Percentiles rank a stretch among this genome's conserved stretches.
phyloP scores from a whole-genome alignment of 1,139 yeast species.

The Suhomyces ambrosiae region DNA sequence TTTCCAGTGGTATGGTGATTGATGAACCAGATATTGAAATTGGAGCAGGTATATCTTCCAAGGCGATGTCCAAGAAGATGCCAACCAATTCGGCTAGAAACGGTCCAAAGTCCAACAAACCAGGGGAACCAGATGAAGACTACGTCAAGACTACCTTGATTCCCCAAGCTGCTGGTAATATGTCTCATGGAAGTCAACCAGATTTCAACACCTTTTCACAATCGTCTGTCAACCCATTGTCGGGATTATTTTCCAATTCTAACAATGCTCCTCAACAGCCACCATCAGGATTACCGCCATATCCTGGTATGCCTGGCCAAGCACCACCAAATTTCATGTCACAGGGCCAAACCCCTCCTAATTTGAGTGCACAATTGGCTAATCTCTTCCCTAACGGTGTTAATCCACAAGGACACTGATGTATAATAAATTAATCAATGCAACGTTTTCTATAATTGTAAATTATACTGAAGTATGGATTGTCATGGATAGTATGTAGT shows the following conservation, averaged over 20 bases:
- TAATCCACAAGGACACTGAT: conserved; percentile 6
- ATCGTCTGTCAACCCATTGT: conserved; percentile 51
- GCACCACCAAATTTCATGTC: conserved; percentile 15
- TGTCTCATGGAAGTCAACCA: conserved; percentile 35
- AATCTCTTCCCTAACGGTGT: conserved; percentile 35
- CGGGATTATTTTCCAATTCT: conserved; percentile 46
- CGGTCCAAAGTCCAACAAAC: conserved; percentile 80
- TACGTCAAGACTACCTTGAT: conserved; percentile 42
- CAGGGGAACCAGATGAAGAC: conserved; percentile 58
- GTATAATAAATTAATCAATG: conserved; percentile 3
- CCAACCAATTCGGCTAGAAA: conserved; percentile 85
- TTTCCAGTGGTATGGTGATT: conserved; percentile 77
- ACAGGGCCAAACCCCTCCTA: conserved; percentile 25
- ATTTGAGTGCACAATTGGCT: conserved; percentile 41
- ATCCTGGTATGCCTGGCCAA: conserved; percentile 19
- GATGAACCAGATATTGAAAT: conserved; percentile 98
- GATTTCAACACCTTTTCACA: conserved; percentile 39
- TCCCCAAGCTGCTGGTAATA: conserved; percentile 26
- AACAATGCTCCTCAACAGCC: conserved; percentile 13
- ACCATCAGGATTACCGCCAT: conserved; percentile 20
- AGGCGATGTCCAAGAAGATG: conserved; percentile 86
- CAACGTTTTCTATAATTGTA: no score
- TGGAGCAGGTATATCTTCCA: conserved; percentile 91
- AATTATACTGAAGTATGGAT: no score
- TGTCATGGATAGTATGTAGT: no score